Conservation (phyloP, 306 rosid genomes). For the Cucurbita ficifolia region DNA sequence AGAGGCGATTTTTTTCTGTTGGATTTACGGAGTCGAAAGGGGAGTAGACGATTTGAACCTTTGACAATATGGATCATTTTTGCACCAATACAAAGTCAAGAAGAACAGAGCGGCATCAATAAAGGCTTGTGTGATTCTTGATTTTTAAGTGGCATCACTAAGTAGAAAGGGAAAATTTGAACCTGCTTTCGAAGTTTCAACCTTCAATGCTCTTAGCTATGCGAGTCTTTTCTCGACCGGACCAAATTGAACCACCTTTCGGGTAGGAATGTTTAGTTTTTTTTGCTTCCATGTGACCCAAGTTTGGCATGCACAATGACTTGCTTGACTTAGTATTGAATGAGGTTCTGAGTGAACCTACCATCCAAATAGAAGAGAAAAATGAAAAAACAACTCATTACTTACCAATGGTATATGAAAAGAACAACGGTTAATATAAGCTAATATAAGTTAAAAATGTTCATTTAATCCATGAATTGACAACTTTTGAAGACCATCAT, state of each 20-base stretch:
- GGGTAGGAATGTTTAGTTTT: background rate
- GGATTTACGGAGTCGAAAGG: background rate
- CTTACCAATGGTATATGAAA: background rate
- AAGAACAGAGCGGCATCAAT: too few species aligned
- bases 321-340: conserved; percentile 53
- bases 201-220: background rate
- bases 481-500: too few species aligned
- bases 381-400: background rate
- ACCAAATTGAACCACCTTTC: background rate
- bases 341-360: conserved; percentile 50
- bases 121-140: too few species aligned
- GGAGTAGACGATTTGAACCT: background rate
- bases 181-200: background rate
- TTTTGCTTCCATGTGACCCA: too few species aligned
- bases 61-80: background rate
- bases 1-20: background rate
- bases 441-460: too few species aligned
- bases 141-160: too few species aligned
- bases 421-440: background rate
- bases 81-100: background rate
- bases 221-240: background rate
- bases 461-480: too few species aligned
- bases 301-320: conserved; percentile 65
- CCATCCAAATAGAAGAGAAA: background rate
- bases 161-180: too few species aligned